Percentiles rank a stretch among this genome's conserved stretches.
Conservation (phyloP, 352 stramenopile species). For the Phytophthora multivora region DNA sequence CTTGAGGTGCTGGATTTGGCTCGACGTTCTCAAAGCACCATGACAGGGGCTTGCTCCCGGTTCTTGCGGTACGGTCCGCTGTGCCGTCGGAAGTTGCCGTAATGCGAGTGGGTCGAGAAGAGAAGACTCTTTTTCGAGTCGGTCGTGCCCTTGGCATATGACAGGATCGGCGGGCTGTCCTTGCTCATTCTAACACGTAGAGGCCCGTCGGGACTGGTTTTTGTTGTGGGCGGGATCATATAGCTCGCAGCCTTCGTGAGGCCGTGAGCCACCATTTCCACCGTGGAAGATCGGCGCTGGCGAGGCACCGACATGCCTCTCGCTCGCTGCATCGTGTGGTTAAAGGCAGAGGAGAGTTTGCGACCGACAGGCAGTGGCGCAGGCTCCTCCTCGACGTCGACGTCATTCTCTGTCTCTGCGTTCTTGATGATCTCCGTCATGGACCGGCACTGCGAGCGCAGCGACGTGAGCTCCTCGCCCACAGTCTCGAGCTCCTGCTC, state of each 20-base stretch:
- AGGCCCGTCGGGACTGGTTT: conserved; percentile 9
- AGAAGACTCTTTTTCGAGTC: conserved; percentile 45
- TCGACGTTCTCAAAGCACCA: conserved; percentile 17
- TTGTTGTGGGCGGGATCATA: conserved; percentile 26
- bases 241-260: conserved; percentile 43
- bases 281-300: conserved; percentile 28
- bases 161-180: conserved; percentile 42
- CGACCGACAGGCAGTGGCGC: conserved; percentile 11
- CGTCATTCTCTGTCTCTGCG: conserved; percentile 28
- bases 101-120: conserved; percentile 46
- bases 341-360: conserved; percentile 36
- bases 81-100: conserved; percentile 58
- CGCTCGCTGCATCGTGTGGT: conserved; percentile 34
- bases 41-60: conserved; percentile 45
- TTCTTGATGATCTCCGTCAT: conserved; percentile 45
- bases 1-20: conserved; percentile 1
- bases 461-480: conserved; percentile 38
- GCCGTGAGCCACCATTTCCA: conserved; percentile 35
- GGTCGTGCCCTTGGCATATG: conserved; percentile 40
- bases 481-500: conserved; percentile 53
- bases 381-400: conserved; percentile 26
- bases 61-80: conserved; percentile 57
- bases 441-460: conserved; percentile 50
- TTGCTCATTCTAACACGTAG: conserved; percentile 37
- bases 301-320: conserved; percentile 42